Evolutionary conservation across 441 rosid species (phyloP).

Genomic region (Arabidopsis hybrid): DNA sequence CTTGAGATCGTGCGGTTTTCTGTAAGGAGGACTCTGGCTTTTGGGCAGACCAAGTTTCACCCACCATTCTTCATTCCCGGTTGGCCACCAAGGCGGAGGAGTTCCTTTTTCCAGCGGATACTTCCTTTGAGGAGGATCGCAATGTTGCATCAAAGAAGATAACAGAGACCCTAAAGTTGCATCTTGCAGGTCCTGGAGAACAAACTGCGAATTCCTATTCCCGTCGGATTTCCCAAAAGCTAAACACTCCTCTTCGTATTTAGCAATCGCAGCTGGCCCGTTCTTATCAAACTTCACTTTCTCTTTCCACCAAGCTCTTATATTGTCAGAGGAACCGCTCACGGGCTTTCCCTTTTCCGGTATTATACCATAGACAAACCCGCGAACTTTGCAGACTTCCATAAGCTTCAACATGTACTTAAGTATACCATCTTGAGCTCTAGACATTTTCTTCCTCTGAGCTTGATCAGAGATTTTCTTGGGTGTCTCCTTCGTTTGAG

Average conservation of each 20-base stretch:
- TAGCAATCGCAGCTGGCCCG: conserved; percentile 94
- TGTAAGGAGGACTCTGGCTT: conserved; percentile 84
- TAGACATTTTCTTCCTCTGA: conserved; percentile 96
- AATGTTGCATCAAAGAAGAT: conserved; percentile 98
- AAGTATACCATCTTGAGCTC: conserved; percentile 99
- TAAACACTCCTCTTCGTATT: conserved; percentile 82
- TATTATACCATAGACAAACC: conserved; percentile 95
- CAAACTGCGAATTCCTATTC: conserved; percentile 65
- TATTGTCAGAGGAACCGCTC: conserved; percentile 92
- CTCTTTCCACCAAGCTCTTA: conserved; percentile 99
- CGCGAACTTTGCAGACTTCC: conserved; percentile 98
- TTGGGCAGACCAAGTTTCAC: conserved; percentile 62
- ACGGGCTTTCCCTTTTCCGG: conserved; percentile 98
- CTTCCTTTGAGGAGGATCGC: conserved; percentile 98
- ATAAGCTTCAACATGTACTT: conserved; percentile 98
- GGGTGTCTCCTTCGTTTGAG: conserved; percentile 69
- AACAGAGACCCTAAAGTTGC: conserved; percentile 92
- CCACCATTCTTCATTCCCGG: conserved; percentile 97
- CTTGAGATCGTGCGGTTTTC: conserved; percentile 96
- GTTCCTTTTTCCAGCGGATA: conserved; percentile 92
- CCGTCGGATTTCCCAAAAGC: conserved; percentile 71
- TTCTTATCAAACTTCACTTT: conserved; percentile 98
- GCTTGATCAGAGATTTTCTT: conserved; percentile 92
- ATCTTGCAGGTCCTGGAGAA: conserved; percentile 93
- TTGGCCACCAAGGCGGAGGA: conserved; percentile 99